Evolutionary conservation across 768 basidiomycete genomes (phyloP).

Genomic region (Lepiota brunneoincarnata): DNA sequence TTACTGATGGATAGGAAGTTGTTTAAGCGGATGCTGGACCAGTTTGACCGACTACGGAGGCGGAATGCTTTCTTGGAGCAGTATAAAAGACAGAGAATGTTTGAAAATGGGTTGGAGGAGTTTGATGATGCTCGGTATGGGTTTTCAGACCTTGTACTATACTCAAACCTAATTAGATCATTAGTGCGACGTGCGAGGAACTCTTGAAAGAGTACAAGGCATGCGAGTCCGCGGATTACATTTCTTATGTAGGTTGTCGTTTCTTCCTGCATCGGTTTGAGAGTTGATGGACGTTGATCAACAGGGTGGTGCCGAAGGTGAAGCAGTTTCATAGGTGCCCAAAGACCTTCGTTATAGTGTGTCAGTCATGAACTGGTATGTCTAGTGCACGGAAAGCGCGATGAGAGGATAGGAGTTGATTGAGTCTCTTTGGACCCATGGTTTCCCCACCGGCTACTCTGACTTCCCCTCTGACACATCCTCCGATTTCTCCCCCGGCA

Average conservation of each 20-base stretch:
- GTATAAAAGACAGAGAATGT: constrained; percentile 97
- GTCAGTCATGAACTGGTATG: neutral
- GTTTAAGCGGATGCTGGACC: constrained; percentile 94
- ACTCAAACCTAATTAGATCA: constrained; percentile 1
- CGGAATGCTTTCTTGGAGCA: constrained; percentile 95
- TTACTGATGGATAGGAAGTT: constrained; percentile 44
- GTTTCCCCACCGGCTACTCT: too few relatives aligned
- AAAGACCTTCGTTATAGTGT: neutral
- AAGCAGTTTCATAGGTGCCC: constrained; percentile 4
- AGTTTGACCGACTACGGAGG: constrained; percentile 84
- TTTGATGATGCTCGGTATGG: constrained; percentile 94
- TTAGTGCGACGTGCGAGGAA: constrained; percentile 82
- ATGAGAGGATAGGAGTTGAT: constrained; percentile 2
- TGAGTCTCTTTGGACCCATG: constrained; percentile 9
- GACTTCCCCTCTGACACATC: too few relatives aligned
- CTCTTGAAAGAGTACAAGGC: constrained; percentile 93
- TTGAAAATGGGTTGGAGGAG: constrained; percentile 89
- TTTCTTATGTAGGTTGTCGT: constrained; percentile 67
- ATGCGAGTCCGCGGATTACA: constrained; percentile 93
- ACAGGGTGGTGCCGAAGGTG: constrained; percentile 15
- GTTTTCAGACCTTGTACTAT: neutral
- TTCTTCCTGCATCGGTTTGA: neutral
- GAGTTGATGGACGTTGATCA: neutral
- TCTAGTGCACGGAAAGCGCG: neutral
- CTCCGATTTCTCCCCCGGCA: constrained; percentile 72